Percentiles rank a stretch among this genome's conserved stretches.
Conservation (phyloP, 306 rosid species). For the Vigna unguiculata region DNA sequence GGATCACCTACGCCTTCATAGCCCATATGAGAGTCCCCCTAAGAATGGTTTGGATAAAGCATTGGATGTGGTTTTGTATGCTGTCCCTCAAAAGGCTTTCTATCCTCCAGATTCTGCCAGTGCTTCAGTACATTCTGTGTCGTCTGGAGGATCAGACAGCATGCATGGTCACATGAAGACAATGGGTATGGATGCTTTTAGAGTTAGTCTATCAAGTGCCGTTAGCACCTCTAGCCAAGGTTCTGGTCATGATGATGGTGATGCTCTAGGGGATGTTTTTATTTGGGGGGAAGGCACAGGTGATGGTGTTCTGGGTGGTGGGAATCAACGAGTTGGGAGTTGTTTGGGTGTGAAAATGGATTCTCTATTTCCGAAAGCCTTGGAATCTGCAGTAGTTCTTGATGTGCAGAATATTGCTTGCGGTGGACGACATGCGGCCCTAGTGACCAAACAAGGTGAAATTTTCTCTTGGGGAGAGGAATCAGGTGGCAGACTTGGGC, state of each 20-base stretch:
- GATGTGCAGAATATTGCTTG: slow-evolving; percentile 97
- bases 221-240: slow-evolving; percentile 99
- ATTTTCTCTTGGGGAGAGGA: slow-evolving; percentile 99
- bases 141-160: slow-evolving; percentile 98
- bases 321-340: slow-evolving; percentile 82
- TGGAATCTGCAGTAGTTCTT: slow-evolving; percentile 94
- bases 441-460: slow-evolving; percentile 97
- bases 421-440: slow-evolving; percentile 94
- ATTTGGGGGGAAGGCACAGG: slow-evolving; percentile 98
- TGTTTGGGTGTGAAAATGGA: slow-evolving; percentile 71
- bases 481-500: slow-evolving; percentile 98
- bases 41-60: slow-evolving; percentile 92
- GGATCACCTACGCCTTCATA: slow-evolving; percentile 89
- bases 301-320: slow-evolving; percentile 96
- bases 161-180: slow-evolving; percentile 92
- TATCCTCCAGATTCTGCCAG: slow-evolving; percentile 95
- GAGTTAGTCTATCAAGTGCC: slow-evolving; percentile 98
- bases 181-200: slow-evolving; percentile 91
- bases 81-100: slow-evolving; percentile 88
- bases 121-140: slow-evolving; percentile 90
- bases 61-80: slow-evolving; percentile 79
- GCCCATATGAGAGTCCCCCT: slow-evolving; percentile 97
- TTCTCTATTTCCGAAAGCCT: slow-evolving; percentile 90
- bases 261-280: slow-evolving; percentile 98
- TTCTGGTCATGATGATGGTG: slow-evolving; percentile 99